phyloP scores from a whole-genome alignment of 768 basidiomycete genomes.

The Xanthoconium stramineum region DNA sequence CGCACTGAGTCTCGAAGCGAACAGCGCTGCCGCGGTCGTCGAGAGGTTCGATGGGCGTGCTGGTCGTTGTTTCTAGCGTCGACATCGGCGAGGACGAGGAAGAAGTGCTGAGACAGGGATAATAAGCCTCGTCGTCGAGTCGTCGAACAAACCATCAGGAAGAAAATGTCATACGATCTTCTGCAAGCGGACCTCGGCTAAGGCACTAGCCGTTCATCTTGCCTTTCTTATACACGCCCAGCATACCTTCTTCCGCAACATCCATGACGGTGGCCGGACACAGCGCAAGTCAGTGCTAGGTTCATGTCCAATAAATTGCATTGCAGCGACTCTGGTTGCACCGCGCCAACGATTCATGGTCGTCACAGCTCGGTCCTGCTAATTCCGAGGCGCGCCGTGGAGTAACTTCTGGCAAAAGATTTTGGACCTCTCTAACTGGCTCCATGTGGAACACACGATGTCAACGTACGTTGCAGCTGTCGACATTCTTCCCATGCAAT shows the following conservation, averaged over 20 bases:
- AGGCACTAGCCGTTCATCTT: slow-evolving; percentile 2
- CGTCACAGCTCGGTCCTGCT: no score
- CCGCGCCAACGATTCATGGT: no score
- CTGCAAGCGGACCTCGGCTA: slow-evolving; percentile 2
- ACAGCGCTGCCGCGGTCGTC: slow-evolving; percentile 39
- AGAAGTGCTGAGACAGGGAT: background rate
- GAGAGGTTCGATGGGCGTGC: slow-evolving; percentile 2
- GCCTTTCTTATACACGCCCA: slow-evolving; percentile 4
- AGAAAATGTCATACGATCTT: slow-evolving; percentile 23
- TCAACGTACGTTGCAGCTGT: background rate
- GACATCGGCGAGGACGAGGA: slow-evolving; percentile 10
- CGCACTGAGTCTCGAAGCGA: slow-evolving; percentile 69
- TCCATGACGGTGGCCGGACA: no score
- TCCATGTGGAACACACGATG: background rate
- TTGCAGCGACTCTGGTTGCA: no score
- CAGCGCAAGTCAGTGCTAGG: no score
- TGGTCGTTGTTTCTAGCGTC: background rate
- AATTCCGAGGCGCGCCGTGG: no score
- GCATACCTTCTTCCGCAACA: no score
- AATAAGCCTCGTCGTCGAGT: background rate
- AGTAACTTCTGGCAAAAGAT: no score
- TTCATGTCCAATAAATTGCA: no score
- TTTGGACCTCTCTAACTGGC: background rate
- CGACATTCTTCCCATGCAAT: no score
- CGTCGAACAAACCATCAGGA: background rate